A percentile compares a stretch with the other conserved stretches of the same genome.
Conservation (phyloP, 1,284 basidiomycete genomes). For the Flammula alnicola region DNA sequence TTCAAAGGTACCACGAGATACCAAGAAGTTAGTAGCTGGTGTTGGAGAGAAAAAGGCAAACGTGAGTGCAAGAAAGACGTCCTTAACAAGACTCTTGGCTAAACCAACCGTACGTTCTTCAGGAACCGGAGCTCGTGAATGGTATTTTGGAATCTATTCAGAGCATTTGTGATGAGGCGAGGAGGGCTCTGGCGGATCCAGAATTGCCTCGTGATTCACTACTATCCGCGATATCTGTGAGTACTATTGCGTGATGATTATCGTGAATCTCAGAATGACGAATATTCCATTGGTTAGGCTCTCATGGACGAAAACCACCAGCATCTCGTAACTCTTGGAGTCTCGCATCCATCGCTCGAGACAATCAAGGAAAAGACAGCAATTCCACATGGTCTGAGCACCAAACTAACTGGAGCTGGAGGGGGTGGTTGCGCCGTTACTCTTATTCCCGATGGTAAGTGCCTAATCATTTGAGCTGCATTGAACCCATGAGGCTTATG, state of each 20-base stretch:
- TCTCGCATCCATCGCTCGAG: slow-evolving; percentile 91
- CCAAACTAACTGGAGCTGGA: slow-evolving; percentile 99
- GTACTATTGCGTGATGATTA: slow-evolving; percentile 30
- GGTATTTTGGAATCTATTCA: slow-evolving; percentile 81
- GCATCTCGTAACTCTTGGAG: slow-evolving; percentile 88
- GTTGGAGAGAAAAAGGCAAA: slow-evolving; percentile 77
- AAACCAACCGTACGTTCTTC: slow-evolving; percentile 22
- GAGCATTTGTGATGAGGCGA: slow-evolving; percentile 81
- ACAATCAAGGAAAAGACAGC: slow-evolving; percentile 76
- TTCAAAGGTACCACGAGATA: slow-evolving; percentile 91
- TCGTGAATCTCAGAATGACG: slow-evolving; percentile 23
- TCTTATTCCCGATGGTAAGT: slow-evolving; percentile 85
- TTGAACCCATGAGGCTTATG: slow-evolving; percentile 24
- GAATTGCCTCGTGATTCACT: slow-evolving; percentile 68
- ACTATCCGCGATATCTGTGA: slow-evolving; percentile 62
- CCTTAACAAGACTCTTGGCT: slow-evolving; percentile 3
- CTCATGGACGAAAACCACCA: slow-evolving; percentile 91
- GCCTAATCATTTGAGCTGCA: slow-evolving; percentile 6
- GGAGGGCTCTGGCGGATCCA: slow-evolving; percentile 74
- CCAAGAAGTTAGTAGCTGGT: slow-evolving; percentile 91
- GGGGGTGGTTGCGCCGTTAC: slow-evolving; percentile 98
- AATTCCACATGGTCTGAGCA: slow-evolving; percentile 75
- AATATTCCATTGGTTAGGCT: slow-evolving; percentile 44
- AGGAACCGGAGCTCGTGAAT: slow-evolving; percentile 82
- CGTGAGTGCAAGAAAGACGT: slow-evolving; percentile 43